A percentile compares a stretch with the other conserved stretches of the same genome.
These are phyloP conservation scores for Lyophyllum semitale DNA, from an alignment of 768 basidiomycete species.

Conservation along the genomic window DNA sequence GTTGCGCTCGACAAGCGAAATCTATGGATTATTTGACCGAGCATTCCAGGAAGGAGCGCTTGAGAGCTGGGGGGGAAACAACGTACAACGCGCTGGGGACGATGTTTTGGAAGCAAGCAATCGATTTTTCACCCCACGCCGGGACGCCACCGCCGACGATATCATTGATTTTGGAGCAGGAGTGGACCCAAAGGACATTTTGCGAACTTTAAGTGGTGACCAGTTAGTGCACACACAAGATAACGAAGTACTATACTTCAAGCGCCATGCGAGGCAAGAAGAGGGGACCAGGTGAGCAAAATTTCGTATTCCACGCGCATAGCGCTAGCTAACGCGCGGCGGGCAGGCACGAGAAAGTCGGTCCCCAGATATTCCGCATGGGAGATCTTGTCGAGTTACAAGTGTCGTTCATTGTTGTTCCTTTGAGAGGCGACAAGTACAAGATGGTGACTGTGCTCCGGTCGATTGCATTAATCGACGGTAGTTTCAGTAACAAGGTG, in stretches of 20 bases:
- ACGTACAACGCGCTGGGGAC: background rate
- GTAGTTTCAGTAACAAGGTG: slow-evolving; percentile 6
- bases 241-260: slow-evolving; percentile 14
- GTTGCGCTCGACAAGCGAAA: background rate
- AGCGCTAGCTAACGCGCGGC: background rate
- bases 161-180: background rate
- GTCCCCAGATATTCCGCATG: background rate
- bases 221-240: slow-evolving; percentile 14
- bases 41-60: slow-evolving; percentile 3
- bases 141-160: background rate
- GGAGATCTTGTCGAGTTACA: slow-evolving; percentile 15
- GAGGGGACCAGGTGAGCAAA: background rate
- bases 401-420: slow-evolving; percentile 12
- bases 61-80: background rate
- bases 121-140: slow-evolving; percentile 8
- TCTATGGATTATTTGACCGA: slow-evolving; percentile 2
- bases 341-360: background rate
- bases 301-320: background rate
- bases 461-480: slow-evolving; percentile 9
- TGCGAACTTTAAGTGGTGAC: background rate
- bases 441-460: slow-evolving; percentile 11
- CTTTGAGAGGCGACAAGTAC: slow-evolving; percentile 5
- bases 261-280: background rate
- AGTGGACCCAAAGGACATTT: slow-evolving; percentile 7
- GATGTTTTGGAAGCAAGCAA: slow-evolving; percentile 4